These are phyloP conservation scores for Lunasporangiospora selenospora DNA, from an alignment of 192 early-diverging fungal genomes.

Conservation along the genomic window DNA sequence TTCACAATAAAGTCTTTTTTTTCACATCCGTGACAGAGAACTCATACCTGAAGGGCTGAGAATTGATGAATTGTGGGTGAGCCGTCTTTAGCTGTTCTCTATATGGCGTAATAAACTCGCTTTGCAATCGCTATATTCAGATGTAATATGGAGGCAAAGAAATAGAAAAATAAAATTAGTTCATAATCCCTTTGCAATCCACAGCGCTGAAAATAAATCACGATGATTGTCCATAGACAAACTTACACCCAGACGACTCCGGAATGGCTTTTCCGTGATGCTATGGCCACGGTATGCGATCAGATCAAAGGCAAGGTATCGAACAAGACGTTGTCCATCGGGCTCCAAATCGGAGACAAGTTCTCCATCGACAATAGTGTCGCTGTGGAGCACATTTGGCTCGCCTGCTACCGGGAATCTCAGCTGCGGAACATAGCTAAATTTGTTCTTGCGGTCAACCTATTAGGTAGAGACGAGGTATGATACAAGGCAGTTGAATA, in stretches of 20 bases:
- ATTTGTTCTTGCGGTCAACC: slow-evolving; percentile 92
- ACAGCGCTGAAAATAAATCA: background rate
- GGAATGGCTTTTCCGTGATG: slow-evolving; percentile 64
- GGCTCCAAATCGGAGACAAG: slow-evolving; percentile 78
- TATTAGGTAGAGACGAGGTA: slow-evolving; percentile 10
- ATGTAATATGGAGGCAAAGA: too few relatives aligned
- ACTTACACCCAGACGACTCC: slow-evolving; percentile 76
- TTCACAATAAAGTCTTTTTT: background rate
- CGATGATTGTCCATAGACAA: slow-evolving; percentile 1
- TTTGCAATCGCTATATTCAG: slow-evolving; percentile 68
- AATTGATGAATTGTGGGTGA: slow-evolving; percentile 62
- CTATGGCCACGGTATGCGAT: slow-evolving; percentile 63
- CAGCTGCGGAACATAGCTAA: slow-evolving; percentile 65
- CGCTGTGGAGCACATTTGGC: slow-evolving; percentile 55
- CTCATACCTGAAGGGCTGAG: slow-evolving; percentile 40
- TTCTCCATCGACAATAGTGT: slow-evolving; percentile 92
- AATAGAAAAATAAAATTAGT: background rate
- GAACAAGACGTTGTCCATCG: slow-evolving; percentile 57
- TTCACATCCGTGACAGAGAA: slow-evolving; percentile 2
- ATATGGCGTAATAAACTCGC: slow-evolving; percentile 72
- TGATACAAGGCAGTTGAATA: too few relatives aligned
- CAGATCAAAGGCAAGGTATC: slow-evolving; percentile 77
- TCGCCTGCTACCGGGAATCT: slow-evolving; percentile 67
- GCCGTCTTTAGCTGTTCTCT: slow-evolving; percentile 48
- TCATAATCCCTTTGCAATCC: background rate